Evolutionary conservation across 2,329 filamentous ascomycete genomes (phyloP).

Genomic region (Mycosphaerella sp.): DNA sequence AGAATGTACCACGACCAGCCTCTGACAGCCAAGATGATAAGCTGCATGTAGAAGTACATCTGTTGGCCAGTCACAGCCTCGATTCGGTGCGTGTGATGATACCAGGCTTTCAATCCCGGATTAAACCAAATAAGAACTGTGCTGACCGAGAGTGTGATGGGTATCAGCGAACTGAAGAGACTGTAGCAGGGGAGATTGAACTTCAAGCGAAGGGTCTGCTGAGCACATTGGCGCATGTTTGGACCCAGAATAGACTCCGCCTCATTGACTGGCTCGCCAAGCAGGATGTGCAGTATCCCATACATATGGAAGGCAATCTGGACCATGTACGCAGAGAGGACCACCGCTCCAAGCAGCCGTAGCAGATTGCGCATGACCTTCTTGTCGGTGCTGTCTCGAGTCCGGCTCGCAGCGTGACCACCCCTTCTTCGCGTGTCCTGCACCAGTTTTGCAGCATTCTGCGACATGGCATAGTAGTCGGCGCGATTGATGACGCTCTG

Average conservation of each 20-base stretch:
- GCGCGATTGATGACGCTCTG: slow-evolving; percentile 38
- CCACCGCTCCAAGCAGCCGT: slow-evolving; percentile 17
- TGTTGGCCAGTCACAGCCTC: slow-evolving; percentile 39
- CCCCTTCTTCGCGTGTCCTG: slow-evolving; percentile 52
- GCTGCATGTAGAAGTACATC: slow-evolving; percentile 61
- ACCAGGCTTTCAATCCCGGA: slow-evolving; percentile 28
- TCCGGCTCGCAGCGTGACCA: slow-evolving; percentile 38
- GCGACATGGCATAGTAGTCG: slow-evolving; percentile 30
- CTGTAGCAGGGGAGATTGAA: slow-evolving; percentile 23
- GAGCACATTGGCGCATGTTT: slow-evolving; percentile 15
- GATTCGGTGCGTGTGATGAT: slow-evolving; percentile 27
- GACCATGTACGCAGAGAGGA: slow-evolving; percentile 20
- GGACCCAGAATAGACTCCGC: slow-evolving; percentile 13
- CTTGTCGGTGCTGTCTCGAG: slow-evolving; percentile 39
- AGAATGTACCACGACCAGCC: slow-evolving; percentile 36
- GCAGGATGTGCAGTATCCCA: slow-evolving; percentile 16
- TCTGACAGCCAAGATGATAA: slow-evolving; percentile 52
- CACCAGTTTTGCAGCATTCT: slow-evolving; percentile 54
- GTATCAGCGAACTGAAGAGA: slow-evolving; percentile 23
- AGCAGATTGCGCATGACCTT: slow-evolving; percentile 27
- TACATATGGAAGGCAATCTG: slow-evolving; percentile 30
- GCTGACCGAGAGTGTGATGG: slow-evolving; percentile 21
- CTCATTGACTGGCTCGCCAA: slow-evolving; percentile 1
- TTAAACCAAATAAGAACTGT: slow-evolving; percentile 31
- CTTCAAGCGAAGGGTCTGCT: slow-evolving; percentile 11